phyloP scores from a whole-genome alignment of 1,284 basidiomycete species.

The Boletus albobrunnescens region DNA sequence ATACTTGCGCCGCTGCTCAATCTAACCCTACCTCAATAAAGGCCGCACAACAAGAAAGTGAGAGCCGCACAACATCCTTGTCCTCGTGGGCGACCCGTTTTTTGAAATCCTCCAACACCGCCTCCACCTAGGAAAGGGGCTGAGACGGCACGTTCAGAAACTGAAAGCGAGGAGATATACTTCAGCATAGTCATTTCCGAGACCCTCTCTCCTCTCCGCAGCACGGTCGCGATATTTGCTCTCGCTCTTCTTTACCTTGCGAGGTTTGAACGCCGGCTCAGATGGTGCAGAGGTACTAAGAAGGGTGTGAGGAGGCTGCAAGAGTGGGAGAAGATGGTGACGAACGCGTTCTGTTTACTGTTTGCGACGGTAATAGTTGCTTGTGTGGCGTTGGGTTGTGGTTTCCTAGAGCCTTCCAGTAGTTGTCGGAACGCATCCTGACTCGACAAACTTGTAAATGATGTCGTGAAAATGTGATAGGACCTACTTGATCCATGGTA shows the following conservation, averaged over 20 bases:
- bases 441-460: not conserved
- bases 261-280: conserved; percentile 66
- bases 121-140: conserved; percentile 56
- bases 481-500: conserved; percentile 29
- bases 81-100: conserved; percentile 55
- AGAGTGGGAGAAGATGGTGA: conserved; percentile 10
- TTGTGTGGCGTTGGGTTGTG: conserved; percentile 7
- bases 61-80: conserved; percentile 48
- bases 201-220: conserved; percentile 58
- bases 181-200: conserved; percentile 65
- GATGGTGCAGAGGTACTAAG: conserved; percentile 38
- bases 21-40: conserved; percentile 36
- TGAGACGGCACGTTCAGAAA: conserved; percentile 5
- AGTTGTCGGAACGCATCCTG: conserved; percentile 42
- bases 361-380: conserved; percentile 4
- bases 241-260: conserved; percentile 65
- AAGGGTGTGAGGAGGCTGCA: not conserved
- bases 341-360: conserved; percentile 17
- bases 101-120: conserved; percentile 78
- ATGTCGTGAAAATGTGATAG: not conserved
- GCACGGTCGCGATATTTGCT: conserved; percentile 67
- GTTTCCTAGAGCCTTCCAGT: conserved; percentile 26
- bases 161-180: conserved; percentile 31
- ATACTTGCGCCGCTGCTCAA: conserved; percentile 75
- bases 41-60: not conserved